A percentile compares a stretch with the other conserved stretches of the same genome.
These are phyloP conservation scores for Saccharomycopsis crataegensis DNA, from an alignment of 1,139 yeast species.

Conservation along the genomic window DNA sequence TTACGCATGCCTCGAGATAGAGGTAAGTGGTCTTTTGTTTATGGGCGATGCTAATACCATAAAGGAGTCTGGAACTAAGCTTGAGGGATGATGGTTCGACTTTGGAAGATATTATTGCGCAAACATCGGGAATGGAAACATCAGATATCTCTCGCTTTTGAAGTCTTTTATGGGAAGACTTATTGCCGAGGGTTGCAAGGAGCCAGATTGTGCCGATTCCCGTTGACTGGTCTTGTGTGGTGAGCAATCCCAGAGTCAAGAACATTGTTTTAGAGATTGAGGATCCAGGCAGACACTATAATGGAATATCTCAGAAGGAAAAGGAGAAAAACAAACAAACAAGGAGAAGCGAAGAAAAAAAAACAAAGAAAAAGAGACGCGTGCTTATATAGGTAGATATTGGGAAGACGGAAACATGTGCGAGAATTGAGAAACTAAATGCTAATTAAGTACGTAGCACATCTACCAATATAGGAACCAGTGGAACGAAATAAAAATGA, in stretches of 20 bases:
- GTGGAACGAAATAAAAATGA: too few relatives aligned
- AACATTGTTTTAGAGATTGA: background rate
- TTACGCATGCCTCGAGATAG: conserved; percentile 29
- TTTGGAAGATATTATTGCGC: conserved; percentile 7
- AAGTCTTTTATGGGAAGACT: conserved; percentile 8
- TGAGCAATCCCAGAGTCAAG: background rate
- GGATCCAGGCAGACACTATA: too few relatives aligned
- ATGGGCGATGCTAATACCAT: conserved; percentile 51
- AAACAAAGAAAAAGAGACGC: too few relatives aligned
- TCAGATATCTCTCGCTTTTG: conserved; percentile 4
- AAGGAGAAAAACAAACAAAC: too few relatives aligned
- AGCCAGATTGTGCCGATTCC: conserved; percentile 16
- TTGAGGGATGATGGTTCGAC: conserved; percentile 31
- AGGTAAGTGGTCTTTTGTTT: conserved; percentile 43
- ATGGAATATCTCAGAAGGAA: too few relatives aligned
- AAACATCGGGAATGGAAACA: conserved; percentile 14
- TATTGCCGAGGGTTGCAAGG: conserved; percentile 16
- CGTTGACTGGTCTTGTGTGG: background rate
- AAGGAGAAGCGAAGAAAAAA: too few relatives aligned
- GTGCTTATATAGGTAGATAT: too few relatives aligned
- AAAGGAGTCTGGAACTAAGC: conserved; percentile 42
- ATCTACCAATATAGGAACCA: too few relatives aligned
- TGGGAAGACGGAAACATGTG: too few relatives aligned
- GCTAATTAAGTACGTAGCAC: too few relatives aligned
- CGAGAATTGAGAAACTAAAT: too few relatives aligned